Evolutionary conservation across 176 grass and related monocot genomes (phyloP).

Genomic region (Avena atlantica): DNA sequence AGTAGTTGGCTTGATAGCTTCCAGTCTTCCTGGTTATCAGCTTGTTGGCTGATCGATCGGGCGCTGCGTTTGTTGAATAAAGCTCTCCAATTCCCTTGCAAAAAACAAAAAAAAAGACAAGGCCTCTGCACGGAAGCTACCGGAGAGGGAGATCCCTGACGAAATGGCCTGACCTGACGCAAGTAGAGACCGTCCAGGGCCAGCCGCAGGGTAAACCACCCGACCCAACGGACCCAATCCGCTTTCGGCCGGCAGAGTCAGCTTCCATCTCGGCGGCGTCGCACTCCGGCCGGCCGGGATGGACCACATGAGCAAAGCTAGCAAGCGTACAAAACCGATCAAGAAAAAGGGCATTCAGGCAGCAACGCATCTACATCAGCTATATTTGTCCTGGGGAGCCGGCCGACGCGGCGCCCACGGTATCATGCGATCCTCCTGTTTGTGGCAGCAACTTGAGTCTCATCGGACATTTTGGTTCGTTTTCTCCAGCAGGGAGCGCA

Average conservation of each 20-base stretch:
- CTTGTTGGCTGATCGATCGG: too few relatives aligned
- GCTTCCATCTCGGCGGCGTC: constrained; percentile 2
- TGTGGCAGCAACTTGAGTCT: neutral
- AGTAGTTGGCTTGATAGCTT: too few relatives aligned
- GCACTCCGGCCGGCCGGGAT: neutral
- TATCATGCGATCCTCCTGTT: neutral
- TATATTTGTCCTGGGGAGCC: neutral
- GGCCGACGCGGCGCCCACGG: neutral
- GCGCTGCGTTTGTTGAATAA: too few relatives aligned
- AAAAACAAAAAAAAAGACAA: too few relatives aligned
- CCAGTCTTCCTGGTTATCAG: too few relatives aligned
- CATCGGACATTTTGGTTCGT: neutral
- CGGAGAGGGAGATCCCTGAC: neutral
- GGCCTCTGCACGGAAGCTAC: neutral
- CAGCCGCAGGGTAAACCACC: neutral
- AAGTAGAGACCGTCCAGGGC: neutral
- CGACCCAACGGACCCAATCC: neutral
- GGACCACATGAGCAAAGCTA: neutral
- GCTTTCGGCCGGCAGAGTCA: neutral
- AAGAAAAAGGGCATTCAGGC: neutral
- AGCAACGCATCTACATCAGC: neutral
- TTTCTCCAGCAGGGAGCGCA: neutral
- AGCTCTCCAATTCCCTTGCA: too few relatives aligned
- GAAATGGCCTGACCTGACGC: neutral
- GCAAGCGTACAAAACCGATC: neutral